phyloP scores from a whole-genome alignment of 805 yeast genomes.

The Groenewaldozyma salmanticensis region DNA sequence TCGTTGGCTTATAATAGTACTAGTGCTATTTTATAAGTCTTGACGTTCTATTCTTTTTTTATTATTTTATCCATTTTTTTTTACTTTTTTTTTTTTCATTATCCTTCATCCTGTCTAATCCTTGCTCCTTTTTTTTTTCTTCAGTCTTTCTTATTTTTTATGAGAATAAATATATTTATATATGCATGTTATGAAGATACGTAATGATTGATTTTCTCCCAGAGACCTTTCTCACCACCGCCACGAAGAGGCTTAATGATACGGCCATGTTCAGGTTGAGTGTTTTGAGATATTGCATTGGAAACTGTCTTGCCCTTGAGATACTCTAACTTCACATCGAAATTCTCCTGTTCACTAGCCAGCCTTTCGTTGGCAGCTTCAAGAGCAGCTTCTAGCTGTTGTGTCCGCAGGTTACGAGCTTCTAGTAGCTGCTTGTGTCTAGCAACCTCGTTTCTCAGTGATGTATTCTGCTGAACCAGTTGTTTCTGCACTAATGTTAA shows the following conservation, averaged over 20 bases:
- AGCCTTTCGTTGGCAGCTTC: slow-evolving; percentile 42
- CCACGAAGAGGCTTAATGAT: slow-evolving; percentile 58
- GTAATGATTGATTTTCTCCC: slow-evolving; percentile 9
- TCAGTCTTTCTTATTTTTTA: too few relatives aligned
- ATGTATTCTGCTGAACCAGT: slow-evolving; percentile 50
- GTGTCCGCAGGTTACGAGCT: slow-evolving; percentile 47
- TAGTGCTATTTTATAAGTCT: not conserved
- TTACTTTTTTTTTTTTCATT: not conserved
- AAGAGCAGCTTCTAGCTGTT: slow-evolving; percentile 35
- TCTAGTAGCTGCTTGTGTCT: slow-evolving; percentile 48
- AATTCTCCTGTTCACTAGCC: slow-evolving; percentile 38
- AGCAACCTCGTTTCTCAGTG: slow-evolving; percentile 45
- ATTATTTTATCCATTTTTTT: not conserved
- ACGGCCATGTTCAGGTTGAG: slow-evolving; percentile 4
- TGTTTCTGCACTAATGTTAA: slow-evolving; percentile 51
- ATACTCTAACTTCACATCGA: slow-evolving; percentile 28
- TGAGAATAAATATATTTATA: too few relatives aligned
- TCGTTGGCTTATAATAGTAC: not conserved
- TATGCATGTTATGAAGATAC: slow-evolving; percentile 3
- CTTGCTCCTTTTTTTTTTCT: not conserved
- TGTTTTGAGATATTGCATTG: slow-evolving; percentile 5
- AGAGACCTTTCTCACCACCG: slow-evolving; percentile 27
- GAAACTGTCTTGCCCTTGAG: slow-evolving; percentile 12
- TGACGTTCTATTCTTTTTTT: not conserved
- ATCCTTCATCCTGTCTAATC: not conserved